Percentiles rank a stretch among this genome's conserved stretches.
These are phyloP conservation scores for Dothideomycetidae sp. DNA, from an alignment of 2,329 filamentous ascomycete genomes.

Conservation along the genomic window DNA sequence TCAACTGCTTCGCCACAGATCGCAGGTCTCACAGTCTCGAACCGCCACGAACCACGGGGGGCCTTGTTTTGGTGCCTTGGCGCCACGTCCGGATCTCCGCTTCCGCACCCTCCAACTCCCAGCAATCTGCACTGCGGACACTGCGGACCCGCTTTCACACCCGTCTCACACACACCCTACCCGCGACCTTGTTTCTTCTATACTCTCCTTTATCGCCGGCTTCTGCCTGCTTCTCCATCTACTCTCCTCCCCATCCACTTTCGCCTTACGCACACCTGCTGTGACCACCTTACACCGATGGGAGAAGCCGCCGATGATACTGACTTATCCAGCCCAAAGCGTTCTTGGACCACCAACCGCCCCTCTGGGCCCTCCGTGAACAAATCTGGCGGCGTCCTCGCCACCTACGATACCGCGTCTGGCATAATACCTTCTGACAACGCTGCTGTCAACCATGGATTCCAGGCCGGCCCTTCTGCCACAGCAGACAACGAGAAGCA, in stretches of 20 bases:
- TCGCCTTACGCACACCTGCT: constrained; percentile 9
- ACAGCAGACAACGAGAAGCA: constrained; percentile 14
- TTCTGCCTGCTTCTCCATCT: too few species aligned
- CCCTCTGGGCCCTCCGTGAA: constrained; percentile 20
- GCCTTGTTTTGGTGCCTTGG: too few species aligned
- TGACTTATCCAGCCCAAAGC: constrained; percentile 37
- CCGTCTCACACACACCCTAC: too few species aligned
- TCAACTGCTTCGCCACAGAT: too few species aligned
- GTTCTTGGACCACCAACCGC: constrained; percentile 35
- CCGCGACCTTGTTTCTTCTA: too few species aligned
- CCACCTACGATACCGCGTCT: constrained; percentile 20
- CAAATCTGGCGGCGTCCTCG: constrained; percentile 14
- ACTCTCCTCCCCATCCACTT: constrained; percentile 7
- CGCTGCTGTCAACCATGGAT: constrained; percentile 16
- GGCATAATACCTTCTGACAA: constrained; percentile 15
- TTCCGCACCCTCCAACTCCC: too few species aligned
- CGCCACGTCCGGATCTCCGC: too few species aligned
- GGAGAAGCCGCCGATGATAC: constrained; percentile 40
- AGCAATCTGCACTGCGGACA: too few species aligned
- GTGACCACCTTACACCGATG: constrained; percentile 29
- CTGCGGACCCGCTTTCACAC: too few species aligned
- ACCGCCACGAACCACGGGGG: too few species aligned
- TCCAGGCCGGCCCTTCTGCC: constrained; percentile 16
- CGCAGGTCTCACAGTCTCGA: too few species aligned
- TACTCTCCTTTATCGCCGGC: too few species aligned